Evolutionary conservation across 345 rosid species (phyloP).

Genomic region (Hypericum androsaemum): DNA sequence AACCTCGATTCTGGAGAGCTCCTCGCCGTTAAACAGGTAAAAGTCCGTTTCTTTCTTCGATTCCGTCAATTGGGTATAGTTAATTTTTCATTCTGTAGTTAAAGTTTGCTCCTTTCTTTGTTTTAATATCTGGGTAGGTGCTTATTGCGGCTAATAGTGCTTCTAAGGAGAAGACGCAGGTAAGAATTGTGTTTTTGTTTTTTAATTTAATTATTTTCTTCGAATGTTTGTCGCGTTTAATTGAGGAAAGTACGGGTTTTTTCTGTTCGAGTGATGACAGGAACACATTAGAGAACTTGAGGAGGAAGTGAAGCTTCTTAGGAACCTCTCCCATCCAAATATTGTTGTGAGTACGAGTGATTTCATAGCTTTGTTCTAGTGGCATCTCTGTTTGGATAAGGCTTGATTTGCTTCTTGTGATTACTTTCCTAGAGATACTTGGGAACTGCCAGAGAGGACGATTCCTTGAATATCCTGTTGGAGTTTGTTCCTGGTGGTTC

Average conservation of each 20-base stretch:
- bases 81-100: background rate
- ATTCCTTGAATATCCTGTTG: slow-evolving; percentile 25
- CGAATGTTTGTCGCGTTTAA: background rate
- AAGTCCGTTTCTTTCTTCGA: background rate
- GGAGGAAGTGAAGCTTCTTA: slow-evolving; percentile 29
- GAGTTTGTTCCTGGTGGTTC: slow-evolving; percentile 31
- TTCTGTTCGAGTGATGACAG: slow-evolving; percentile 12
- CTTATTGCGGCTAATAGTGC: slow-evolving; percentile 49
- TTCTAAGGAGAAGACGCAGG: slow-evolving; percentile 72
- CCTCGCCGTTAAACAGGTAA: slow-evolving; percentile 27
- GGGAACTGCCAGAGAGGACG: slow-evolving; percentile 28
- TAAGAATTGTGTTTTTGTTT: background rate
- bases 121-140: slow-evolving; percentile 29
- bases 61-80: background rate
- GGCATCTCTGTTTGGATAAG: slow-evolving; percentile 3
- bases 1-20: slow-evolving; percentile 32
- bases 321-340: slow-evolving; percentile 26
- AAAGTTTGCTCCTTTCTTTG: background rate
- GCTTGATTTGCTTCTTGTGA: background rate
- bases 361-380: background rate
- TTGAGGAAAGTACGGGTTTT: background rate
- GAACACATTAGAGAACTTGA: slow-evolving; percentile 29
- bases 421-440: slow-evolving; percentile 21
- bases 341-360: slow-evolving; percentile 22
- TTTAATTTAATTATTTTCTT: background rate